These are phyloP conservation scores for Brassica balearica DNA, from an alignment of 441 rosid species.

Conservation along the genomic window DNA sequence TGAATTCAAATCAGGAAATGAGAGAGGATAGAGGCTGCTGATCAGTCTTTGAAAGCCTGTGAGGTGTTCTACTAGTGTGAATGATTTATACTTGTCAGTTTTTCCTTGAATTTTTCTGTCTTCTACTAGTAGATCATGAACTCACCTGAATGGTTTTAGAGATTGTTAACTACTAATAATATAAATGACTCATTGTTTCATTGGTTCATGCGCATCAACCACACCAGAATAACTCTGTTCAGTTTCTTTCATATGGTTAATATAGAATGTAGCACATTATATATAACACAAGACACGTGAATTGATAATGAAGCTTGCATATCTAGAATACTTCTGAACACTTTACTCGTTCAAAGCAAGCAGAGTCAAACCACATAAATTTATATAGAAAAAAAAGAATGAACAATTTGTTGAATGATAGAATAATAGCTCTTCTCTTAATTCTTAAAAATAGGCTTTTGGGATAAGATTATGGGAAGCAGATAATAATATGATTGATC, in stretches of 20 bases:
- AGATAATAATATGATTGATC: slow-evolving; percentile 24
- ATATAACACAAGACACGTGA: neutral
- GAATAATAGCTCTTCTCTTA: slow-evolving; percentile 25
- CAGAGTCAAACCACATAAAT: slow-evolving; percentile 6
- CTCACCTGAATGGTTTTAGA: neutral
- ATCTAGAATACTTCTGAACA: slow-evolving; percentile 34
- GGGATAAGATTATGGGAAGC: slow-evolving; percentile 16
- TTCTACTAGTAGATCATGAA: slow-evolving; percentile 40
- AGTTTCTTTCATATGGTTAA: neutral
- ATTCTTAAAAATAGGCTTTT: slow-evolving; percentile 28
- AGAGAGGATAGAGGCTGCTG: slow-evolving; percentile 69
- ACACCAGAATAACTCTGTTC: neutral
- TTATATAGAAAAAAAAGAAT: slow-evolving; percentile 29
- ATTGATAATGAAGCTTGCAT: slow-evolving; percentile 26
- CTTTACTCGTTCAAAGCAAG: slow-evolving; percentile 30
- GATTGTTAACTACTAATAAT: neutral
- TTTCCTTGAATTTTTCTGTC: slow-evolving; percentile 76
- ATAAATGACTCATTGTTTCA: too few species aligned
- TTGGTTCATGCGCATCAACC: neutral
- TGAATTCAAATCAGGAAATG: slow-evolving; percentile 71
- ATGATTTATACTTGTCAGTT: slow-evolving; percentile 50
- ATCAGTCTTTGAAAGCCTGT: slow-evolving; percentile 70
- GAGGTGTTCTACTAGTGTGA: slow-evolving; percentile 33
- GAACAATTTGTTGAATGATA: slow-evolving; percentile 41
- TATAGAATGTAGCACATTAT: neutral